Evolutionary conservation across 1,284 basidiomycete genomes (phyloP).

Genomic region (Trametes polyzona): DNA sequence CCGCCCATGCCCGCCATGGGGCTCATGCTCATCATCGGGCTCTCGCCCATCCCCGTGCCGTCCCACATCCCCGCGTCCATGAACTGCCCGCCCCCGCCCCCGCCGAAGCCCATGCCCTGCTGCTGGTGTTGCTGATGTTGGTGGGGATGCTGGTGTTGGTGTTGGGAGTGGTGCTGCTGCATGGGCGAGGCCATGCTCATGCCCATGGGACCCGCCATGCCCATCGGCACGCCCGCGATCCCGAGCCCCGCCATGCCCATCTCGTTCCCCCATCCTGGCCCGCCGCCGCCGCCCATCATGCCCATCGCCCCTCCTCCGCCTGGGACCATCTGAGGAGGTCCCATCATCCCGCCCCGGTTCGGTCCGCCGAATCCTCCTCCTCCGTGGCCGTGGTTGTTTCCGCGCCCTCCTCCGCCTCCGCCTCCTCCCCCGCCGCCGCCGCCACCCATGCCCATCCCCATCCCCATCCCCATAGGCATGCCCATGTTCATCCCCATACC

Average conservation of each 20-base stretch:
- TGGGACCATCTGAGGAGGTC: slow-evolving; percentile 46
- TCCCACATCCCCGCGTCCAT: slow-evolving; percentile 33
- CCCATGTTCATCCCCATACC: slow-evolving; percentile 12
- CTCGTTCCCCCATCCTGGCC: slow-evolving; percentile 25
- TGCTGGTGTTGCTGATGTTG: no score
- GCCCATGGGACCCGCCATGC: slow-evolving; percentile 22
- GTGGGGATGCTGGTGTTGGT: no score
- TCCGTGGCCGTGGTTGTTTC: slow-evolving; percentile 10
- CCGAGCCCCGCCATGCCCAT: slow-evolving; percentile 29
- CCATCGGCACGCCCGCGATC: slow-evolving; percentile 23
- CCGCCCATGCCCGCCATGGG: slow-evolving; percentile 47
- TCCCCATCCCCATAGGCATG: slow-evolving; percentile 26
- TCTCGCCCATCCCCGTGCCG: slow-evolving; percentile 32
- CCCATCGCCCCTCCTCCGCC: slow-evolving; percentile 35
- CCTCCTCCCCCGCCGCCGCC: background rate
- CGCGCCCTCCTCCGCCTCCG: slow-evolving; percentile 7
- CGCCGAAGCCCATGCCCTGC: slow-evolving; percentile 30
- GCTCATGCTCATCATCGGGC: slow-evolving; percentile 36
- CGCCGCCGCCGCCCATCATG: slow-evolving; percentile 30
- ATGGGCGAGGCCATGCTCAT: slow-evolving; percentile 21
- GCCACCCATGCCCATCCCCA: slow-evolving; percentile 25
- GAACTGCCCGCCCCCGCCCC: slow-evolving; percentile 29
- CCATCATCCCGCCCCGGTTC: slow-evolving; percentile 49
- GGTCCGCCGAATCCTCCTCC: slow-evolving; percentile 27
- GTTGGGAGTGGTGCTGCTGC: no score